Conservation (phyloP, 768 basidiomycete genomes). For the Tricholoma sp. region DNA sequence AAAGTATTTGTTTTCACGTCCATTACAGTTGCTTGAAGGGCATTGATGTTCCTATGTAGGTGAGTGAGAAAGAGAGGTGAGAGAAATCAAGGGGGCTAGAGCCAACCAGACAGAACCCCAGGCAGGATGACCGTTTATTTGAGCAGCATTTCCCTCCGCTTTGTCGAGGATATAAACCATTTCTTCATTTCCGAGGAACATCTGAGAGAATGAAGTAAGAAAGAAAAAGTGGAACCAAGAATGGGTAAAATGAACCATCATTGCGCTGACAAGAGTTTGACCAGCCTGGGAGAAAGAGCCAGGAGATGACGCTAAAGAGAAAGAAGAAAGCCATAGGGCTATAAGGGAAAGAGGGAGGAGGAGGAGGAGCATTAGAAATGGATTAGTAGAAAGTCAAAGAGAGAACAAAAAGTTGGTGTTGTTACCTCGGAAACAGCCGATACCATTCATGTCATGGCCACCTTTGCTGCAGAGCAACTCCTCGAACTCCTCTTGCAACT, state of each 20-base stretch:
- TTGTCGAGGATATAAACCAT: constrained; percentile 94
- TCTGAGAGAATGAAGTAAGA: constrained; percentile 31
- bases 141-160: constrained; percentile 67
- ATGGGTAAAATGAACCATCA: constrained; percentile 40
- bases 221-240: background rate
- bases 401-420: background rate
- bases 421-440: background rate
- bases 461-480: constrained; percentile 57
- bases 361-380: constrained; percentile 9
- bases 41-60: constrained; percentile 49
- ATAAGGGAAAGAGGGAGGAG: constrained; percentile 17
- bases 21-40: constrained; percentile 58
- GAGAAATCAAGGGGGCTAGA: background rate
- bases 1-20: constrained; percentile 71
- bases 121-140: constrained; percentile 63
- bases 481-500: constrained; percentile 73
- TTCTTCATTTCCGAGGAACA: constrained; percentile 75
- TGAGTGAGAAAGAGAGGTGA: background rate
- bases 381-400: background rate
- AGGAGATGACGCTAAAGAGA: constrained; percentile 28
- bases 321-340: constrained; percentile 36
- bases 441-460: constrained; percentile 35
- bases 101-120: constrained; percentile 37
- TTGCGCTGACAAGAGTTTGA: constrained; percentile 41
- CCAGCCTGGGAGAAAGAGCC: constrained; percentile 45